Conservation (phyloP, 179 eudicot species). For the Patellifolia procumbens region DNA sequence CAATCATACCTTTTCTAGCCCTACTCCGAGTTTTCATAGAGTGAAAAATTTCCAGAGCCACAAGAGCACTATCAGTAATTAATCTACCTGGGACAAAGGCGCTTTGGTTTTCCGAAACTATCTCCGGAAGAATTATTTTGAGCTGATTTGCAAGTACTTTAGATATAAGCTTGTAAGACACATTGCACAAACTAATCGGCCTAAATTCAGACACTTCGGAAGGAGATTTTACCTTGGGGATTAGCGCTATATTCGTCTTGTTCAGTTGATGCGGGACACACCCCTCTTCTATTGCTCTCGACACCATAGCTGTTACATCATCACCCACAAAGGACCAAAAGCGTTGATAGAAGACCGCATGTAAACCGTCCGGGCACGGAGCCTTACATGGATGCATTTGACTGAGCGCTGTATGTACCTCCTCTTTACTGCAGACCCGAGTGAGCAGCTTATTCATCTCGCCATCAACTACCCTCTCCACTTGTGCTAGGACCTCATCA, state of each 20-base stretch:
- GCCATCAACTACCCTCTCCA: background rate
- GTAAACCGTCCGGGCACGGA: background rate
- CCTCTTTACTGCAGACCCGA: too few relatives aligned
- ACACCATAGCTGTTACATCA: background rate
- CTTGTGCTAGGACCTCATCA: too few relatives aligned
- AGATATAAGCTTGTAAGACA: too few relatives aligned
- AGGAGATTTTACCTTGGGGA: background rate
- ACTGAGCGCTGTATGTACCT: too few relatives aligned
- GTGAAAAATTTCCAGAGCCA: background rate
- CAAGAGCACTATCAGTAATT: background rate
- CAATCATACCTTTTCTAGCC: background rate
- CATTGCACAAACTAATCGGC: too few relatives aligned
- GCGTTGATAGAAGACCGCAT: background rate
- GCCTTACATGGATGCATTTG: background rate
- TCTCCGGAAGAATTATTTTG: too few relatives aligned
- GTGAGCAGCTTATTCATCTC: too few relatives aligned
- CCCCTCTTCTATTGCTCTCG: too few relatives aligned
- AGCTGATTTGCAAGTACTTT: too few relatives aligned
- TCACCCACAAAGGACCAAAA: background rate
- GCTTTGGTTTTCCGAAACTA: background rate
- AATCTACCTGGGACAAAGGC: background rate
- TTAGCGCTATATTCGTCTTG: background rate
- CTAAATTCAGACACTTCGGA: too few relatives aligned
- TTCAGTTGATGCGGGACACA: background rate
- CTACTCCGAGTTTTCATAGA: background rate